phyloP scores from a whole-genome alignment of 1,284 basidiomycete species.

The Ustilago xerochloae region DNA sequence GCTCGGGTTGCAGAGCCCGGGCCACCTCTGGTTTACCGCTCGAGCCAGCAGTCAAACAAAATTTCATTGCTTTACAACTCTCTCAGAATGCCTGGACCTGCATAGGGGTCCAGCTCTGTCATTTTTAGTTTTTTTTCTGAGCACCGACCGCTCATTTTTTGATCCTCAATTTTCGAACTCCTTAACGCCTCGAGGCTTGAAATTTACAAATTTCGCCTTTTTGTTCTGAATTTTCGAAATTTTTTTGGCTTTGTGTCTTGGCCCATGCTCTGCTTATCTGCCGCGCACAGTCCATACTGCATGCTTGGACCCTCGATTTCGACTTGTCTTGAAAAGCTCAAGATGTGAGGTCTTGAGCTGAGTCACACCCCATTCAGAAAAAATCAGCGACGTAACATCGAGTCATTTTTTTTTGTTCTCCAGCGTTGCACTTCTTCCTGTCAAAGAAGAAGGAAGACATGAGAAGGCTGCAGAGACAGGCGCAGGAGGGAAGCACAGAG shows the following conservation, averaged over 20 bases:
- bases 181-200: neutral
- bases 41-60: conserved; percentile 5
- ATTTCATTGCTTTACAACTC: neutral
- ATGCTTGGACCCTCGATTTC: conserved; percentile 7
- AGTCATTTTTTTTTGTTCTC: conserved; percentile 7
- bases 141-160: neutral
- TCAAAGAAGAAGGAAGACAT: too few relatives aligned
- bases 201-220: neutral
- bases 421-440: conserved; percentile 2
- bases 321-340: neutral
- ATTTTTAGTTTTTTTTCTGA: too few relatives aligned
- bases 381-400: neutral
- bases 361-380: neutral
- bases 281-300: conserved; percentile 10
- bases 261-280: conserved; percentile 9
- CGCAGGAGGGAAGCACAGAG: neutral
- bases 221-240: neutral
- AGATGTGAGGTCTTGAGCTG: neutral
- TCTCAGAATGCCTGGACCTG: neutral
- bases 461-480: too few relatives aligned
- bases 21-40: conserved; percentile 2
- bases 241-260: neutral
- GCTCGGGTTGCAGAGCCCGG: conserved; percentile 2
- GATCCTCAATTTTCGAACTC: neutral
- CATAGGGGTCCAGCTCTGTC: conserved; percentile 1